Evolutionary conservation across 1,284 basidiomycete genomes (phyloP).

Genomic region (Kwoniella shivajii): DNA sequence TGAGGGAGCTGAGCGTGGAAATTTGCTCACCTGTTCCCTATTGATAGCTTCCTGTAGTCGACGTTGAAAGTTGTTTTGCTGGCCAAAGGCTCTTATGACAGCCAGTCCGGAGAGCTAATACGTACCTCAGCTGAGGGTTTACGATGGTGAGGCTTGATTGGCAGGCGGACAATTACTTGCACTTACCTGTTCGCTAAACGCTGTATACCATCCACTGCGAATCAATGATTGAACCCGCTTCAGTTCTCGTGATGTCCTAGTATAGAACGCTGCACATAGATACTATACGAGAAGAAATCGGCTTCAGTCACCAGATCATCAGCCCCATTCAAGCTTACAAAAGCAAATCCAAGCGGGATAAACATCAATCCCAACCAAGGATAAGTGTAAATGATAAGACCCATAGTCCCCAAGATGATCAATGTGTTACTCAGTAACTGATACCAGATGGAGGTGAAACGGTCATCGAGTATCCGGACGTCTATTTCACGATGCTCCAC

Average conservation of each 20-base stretch:
- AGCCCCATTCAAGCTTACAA: constrained; percentile 19
- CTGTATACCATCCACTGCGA: constrained; percentile 38
- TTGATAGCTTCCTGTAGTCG: constrained; percentile 30
- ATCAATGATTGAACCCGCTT: constrained; percentile 42
- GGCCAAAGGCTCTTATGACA: constrained; percentile 39
- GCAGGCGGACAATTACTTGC: constrained; percentile 24
- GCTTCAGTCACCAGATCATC: background rate
- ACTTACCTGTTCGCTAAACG: constrained; percentile 43
- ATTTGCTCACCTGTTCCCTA: constrained; percentile 25
- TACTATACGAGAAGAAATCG: constrained; percentile 20
- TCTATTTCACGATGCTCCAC: constrained; percentile 16
- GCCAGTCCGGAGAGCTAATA: constrained; percentile 31
- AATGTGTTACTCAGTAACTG: constrained; percentile 23
- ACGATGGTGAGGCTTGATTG: background rate
- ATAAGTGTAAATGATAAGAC: constrained; percentile 37
- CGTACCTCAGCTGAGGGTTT: background rate
- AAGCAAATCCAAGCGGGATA: constrained; percentile 34
- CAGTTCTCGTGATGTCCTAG: constrained; percentile 39
- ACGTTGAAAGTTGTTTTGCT: constrained; percentile 30
- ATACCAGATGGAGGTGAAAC: constrained; percentile 23
- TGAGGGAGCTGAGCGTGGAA: background rate
- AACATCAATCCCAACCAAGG: constrained; percentile 36
- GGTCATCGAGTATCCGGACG: constrained; percentile 37
- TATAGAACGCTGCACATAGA: constrained; percentile 34
- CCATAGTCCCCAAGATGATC: constrained; percentile 35